These are phyloP conservation scores for Hibiscus mutabilis DNA, from an alignment of 345 rosid species.

Conservation along the genomic window DNA sequence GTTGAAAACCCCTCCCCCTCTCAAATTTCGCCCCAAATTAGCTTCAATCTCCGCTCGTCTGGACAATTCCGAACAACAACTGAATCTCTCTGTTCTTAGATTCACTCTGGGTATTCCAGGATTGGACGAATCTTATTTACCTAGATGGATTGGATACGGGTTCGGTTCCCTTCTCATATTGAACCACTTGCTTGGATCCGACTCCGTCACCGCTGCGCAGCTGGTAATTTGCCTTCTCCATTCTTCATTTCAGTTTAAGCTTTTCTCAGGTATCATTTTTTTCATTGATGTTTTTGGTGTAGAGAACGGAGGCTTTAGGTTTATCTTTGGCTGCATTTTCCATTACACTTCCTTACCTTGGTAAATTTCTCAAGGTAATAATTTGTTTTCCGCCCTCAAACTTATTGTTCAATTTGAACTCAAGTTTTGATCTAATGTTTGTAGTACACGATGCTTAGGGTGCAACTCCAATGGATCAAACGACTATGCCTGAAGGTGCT, in stretches of 20 bases:
- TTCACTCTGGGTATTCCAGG: constrained; percentile 93
- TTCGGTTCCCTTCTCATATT: constrained; percentile 72
- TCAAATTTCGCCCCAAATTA: constrained; percentile 27
- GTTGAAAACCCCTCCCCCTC: constrained; percentile 15
- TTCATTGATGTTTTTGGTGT: background rate
- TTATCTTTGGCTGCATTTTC: constrained; percentile 56
- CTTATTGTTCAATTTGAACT: background rate
- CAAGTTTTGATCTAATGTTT: background rate
- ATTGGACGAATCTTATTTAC: constrained; percentile 80
- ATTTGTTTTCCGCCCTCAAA: too few species aligned
- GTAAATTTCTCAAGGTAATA: constrained; percentile 53
- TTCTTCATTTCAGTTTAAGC: background rate
- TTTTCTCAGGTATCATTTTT: background rate
- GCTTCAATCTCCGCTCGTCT: constrained; percentile 25
- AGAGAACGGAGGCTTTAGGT: constrained; percentile 59
- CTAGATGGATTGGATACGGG: constrained; percentile 90
- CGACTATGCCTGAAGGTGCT: constrained; percentile 47
- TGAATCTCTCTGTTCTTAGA: constrained; percentile 85
- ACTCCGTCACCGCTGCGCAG: constrained; percentile 38
- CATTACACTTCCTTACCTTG: constrained; percentile 44
- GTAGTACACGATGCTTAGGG: constrained; percentile 36
- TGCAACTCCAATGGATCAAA: constrained; percentile 33
- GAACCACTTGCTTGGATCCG: constrained; percentile 48
- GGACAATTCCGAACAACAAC: constrained; percentile 45
- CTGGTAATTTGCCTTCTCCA: constrained; percentile 29